A percentile compares a stretch with the other conserved stretches of the same genome.
Conservation (phyloP, 768 basidiomycete species). For the Podaxis carcinomalis region DNA sequence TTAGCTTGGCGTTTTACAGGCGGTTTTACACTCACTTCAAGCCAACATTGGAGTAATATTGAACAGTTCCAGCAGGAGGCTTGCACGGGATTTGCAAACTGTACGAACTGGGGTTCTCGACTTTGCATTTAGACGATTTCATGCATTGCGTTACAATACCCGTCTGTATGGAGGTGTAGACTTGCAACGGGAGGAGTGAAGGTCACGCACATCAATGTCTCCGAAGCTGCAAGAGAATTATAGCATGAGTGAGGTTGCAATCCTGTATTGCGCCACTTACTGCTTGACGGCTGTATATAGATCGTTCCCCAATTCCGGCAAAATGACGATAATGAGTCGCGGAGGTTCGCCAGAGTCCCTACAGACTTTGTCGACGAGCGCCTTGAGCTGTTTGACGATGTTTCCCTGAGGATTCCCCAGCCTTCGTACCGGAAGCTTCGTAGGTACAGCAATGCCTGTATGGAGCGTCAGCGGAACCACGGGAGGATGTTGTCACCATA, state of each 20-base stretch:
- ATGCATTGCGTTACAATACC: conserved; percentile 81
- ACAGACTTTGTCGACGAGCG: conserved; percentile 42
- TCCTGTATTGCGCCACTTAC: neutral
- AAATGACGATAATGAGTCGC: conserved; percentile 54
- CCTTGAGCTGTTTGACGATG: conserved; percentile 35
- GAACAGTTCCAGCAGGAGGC: conserved; percentile 20
- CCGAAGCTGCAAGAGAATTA: conserved; percentile 50
- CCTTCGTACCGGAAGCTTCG: neutral
- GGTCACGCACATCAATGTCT: conserved; percentile 33
- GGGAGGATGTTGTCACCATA: conserved; percentile 26
- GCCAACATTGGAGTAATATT: conserved; percentile 77
- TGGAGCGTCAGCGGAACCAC: conserved; percentile 36
- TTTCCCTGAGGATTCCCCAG: conserved; percentile 13
- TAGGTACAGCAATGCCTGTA: conserved; percentile 46
- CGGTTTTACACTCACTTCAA: conserved; percentile 50
- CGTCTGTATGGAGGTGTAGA: conserved; percentile 29
- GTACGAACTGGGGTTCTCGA: conserved; percentile 41
- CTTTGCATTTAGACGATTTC: conserved; percentile 52
- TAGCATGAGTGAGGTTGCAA: neutral
- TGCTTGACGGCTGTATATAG: conserved; percentile 13
- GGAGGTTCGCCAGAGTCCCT: conserved; percentile 38
- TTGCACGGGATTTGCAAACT: neutral
- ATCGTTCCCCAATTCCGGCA: conserved; percentile 22
- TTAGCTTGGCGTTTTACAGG: neutral
- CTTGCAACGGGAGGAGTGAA: neutral